Evolutionary conservation across 345 rosid genomes (phyloP).

Genomic region (Salix koriyanagi): DNA sequence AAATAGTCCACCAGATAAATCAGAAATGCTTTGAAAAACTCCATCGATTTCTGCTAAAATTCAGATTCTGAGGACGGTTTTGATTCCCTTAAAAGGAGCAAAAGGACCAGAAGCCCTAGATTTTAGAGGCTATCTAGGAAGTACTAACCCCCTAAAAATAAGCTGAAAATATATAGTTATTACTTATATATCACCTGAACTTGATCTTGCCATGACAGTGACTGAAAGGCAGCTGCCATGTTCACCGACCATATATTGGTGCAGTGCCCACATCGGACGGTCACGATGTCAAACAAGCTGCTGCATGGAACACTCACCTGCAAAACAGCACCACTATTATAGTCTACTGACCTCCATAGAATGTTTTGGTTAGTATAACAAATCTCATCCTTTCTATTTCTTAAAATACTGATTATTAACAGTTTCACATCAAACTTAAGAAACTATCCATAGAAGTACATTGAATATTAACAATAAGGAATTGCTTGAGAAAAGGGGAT

Average conservation of each 20-base stretch:
- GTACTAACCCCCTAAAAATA: constrained; percentile 14
- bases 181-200: constrained; percentile 43
- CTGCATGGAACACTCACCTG: constrained; percentile 98
- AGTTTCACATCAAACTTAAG: not conserved
- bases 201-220: constrained; percentile 61
- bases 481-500: not conserved
- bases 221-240: constrained; percentile 94
- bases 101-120: constrained; percentile 32
- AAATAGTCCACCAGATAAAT: not conserved
- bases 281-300: constrained; percentile 76
- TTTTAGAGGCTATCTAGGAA: constrained; percentile 20
- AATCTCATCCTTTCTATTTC: not conserved
- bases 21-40: constrained; percentile 26
- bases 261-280: constrained; percentile 99
- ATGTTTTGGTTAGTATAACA: not conserved
- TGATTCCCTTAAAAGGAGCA: constrained; percentile 25
- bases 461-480: not conserved
- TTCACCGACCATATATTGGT: constrained; percentile 91
- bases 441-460: not conserved
- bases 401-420: not conserved
- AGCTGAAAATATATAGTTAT: not conserved
- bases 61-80: constrained; percentile 7
- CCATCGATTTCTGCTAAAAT: constrained; percentile 25
- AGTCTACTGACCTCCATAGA: not conserved
- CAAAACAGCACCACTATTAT: constrained; percentile 2